A percentile compares a stretch with the other conserved stretches of the same genome.
Evolutionary conservation across 495 filamentous ascomycete genomes (phyloP).

Genomic region (Tuber aestivum): DNA sequence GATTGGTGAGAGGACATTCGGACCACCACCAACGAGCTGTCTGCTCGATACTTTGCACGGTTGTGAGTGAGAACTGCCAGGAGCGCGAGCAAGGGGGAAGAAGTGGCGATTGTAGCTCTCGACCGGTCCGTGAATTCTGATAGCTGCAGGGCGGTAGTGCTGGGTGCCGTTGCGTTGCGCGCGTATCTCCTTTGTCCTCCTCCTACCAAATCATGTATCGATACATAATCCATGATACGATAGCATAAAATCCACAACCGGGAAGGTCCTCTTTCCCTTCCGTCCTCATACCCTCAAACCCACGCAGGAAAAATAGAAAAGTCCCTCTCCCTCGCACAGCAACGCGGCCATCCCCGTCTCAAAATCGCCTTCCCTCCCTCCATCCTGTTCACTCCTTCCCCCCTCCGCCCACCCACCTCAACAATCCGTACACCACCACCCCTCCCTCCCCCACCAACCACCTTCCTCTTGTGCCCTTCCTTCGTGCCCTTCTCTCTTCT

Average conservation of each 20-base stretch:
- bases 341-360: conserved; percentile 17
- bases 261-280: not conserved
- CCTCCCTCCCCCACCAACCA: conserved; percentile 19
- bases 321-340: not conserved
- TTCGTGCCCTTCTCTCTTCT: conserved; percentile 11
- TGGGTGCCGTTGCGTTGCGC: not conserved
- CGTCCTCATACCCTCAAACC: not conserved
- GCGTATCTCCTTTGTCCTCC: not conserved
- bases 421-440: conserved; percentile 9
- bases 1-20: not conserved
- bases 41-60: not conserved
- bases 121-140: not conserved
- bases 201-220: too few species aligned
- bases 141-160: not conserved
- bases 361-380: conserved; percentile 2
- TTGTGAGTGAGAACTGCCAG: not conserved
- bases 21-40: too few species aligned
- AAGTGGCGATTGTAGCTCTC: not conserved
- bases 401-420: conserved; percentile 13
- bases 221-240: not conserved
- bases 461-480: conserved; percentile 19
- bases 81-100: not conserved
- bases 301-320: not conserved
- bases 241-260: not conserved
- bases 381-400: conserved; percentile 10